These are phyloP conservation scores for Detonula confervacea DNA, from an alignment of 352 stramenopile species.

Conservation along the genomic window DNA sequence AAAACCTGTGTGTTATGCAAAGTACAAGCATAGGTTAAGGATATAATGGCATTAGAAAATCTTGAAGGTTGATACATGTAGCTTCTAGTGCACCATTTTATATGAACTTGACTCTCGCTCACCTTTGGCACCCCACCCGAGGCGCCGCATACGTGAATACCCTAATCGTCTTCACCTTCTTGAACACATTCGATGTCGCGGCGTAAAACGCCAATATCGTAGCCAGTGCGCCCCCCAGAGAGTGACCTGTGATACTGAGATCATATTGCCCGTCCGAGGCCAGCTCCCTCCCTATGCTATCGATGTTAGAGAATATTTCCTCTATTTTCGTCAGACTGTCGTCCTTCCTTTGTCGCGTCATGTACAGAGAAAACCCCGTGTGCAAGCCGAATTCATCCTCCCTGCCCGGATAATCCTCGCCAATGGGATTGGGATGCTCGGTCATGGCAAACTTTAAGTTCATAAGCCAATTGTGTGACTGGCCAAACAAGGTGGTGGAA, in stretches of 20 bases:
- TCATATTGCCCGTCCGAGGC: constrained; percentile 35
- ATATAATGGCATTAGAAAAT: neutral
- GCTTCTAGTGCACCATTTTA: too few relatives aligned
- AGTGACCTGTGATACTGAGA: constrained; percentile 34
- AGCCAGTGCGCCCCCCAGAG: constrained; percentile 31
- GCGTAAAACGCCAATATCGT: constrained; percentile 17
- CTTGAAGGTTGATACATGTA: neutral
- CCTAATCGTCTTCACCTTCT: constrained; percentile 8
- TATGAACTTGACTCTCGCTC: neutral
- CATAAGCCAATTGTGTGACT: constrained; percentile 9
- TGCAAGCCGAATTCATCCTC: neutral
- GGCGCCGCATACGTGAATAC: constrained; percentile 21
- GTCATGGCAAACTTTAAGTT: constrained; percentile 24
- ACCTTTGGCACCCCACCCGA: constrained; percentile 15
- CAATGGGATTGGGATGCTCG: constrained; percentile 37
- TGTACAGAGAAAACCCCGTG: neutral
- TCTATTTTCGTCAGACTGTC: constrained; percentile 28
- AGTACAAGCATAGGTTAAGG: neutral
- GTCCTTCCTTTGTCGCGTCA: constrained; percentile 24
- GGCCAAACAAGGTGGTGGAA: too few relatives aligned
- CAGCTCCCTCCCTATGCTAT: constrained; percentile 35
- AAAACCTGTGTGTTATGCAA: constrained; percentile 1
- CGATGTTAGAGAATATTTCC: constrained; percentile 38
- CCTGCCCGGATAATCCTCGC: constrained; percentile 7
- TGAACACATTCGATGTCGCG: neutral